Evolutionary conservation across 2,329 filamentous ascomycete genomes (phyloP).

Genomic region (Fusarium palustre): DNA sequence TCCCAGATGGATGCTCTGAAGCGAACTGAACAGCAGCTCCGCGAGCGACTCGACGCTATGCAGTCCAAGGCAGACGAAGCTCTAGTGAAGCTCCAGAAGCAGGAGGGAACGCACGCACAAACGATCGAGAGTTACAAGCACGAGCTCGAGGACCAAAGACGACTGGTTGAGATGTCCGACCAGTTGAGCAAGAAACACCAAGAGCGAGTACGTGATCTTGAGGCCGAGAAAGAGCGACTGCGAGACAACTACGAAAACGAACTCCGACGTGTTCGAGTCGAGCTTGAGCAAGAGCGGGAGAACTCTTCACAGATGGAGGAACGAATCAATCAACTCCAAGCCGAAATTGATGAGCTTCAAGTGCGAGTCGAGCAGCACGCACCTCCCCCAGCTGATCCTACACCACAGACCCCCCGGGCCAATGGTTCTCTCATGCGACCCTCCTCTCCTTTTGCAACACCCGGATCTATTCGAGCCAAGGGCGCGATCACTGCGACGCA

Average conservation of each 20-base stretch:
- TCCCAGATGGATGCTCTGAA: constrained; percentile 81
- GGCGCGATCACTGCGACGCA: constrained; percentile 69
- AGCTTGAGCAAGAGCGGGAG: constrained; percentile 67
- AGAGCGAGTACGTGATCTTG: constrained; percentile 76
- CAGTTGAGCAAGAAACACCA: constrained; percentile 80
- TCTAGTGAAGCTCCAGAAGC: constrained; percentile 82
- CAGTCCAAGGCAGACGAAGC: constrained; percentile 89
- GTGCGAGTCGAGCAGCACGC: constrained; percentile 59
- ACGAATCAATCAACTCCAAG: constrained; percentile 62
- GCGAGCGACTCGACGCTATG: constrained; percentile 83
- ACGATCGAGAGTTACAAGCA: constrained; percentile 88
- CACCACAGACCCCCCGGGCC: constrained; percentile 70
- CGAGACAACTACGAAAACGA: constrained; percentile 75
- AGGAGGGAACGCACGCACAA: constrained; percentile 84
- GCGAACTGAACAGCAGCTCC: constrained; percentile 82
- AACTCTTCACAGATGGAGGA: constrained; percentile 61
- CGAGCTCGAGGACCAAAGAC: constrained; percentile 83
- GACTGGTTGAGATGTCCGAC: constrained; percentile 84
- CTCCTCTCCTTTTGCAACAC: constrained; percentile 71
- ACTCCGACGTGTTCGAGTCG: constrained; percentile 65
- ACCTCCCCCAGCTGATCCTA: constrained; percentile 57
- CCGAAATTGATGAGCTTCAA: constrained; percentile 66
- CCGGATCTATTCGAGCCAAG: constrained; percentile 68
- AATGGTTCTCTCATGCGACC: constrained; percentile 68
- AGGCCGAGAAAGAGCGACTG: constrained; percentile 68